Evolutionary conservation across 2,329 filamentous ascomycete species (phyloP).

Genomic region (Ophiostoma sp.): DNA sequence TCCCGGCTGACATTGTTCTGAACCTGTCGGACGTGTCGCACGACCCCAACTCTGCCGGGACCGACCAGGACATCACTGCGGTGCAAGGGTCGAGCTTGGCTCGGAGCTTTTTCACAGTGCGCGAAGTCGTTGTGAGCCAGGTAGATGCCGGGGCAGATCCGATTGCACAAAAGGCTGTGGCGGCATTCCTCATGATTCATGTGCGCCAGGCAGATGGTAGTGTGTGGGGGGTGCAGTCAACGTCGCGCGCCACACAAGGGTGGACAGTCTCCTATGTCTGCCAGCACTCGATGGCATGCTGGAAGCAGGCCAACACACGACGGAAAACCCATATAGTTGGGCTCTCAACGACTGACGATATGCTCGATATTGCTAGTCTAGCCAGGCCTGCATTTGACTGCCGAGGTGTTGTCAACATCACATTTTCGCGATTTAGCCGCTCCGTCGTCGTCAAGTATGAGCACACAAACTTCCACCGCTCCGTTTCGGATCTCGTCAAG

Average conservation of each 20-base stretch:
- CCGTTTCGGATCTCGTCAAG: conserved; percentile 46
- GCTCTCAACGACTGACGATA: conserved; percentile 45
- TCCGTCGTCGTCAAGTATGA: conserved; percentile 50
- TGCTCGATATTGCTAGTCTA: conserved; percentile 41
- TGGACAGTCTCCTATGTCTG: conserved; percentile 53
- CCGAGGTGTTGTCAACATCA: conserved; percentile 45
- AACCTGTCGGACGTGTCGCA: conserved; percentile 23
- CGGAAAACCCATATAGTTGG: conserved; percentile 41
- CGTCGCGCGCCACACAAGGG: conserved; percentile 42
- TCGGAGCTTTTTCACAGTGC: conserved; percentile 18
- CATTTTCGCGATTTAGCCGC: conserved; percentile 45
- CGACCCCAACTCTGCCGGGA: neutral
- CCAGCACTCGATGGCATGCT: conserved; percentile 47
- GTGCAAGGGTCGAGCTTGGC: neutral
- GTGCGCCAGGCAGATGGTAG: conserved; percentile 45
- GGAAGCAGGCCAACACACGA: conserved; percentile 44
- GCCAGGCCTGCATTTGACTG: conserved; percentile 57
- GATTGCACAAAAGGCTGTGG: conserved; percentile 44
- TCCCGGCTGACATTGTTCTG: conserved; percentile 43
- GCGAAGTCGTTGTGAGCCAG: conserved; percentile 21
- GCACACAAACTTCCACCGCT: conserved; percentile 53
- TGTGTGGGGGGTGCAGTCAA: conserved; percentile 43
- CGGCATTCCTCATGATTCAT: conserved; percentile 43
- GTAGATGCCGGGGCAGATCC: conserved; percentile 34
- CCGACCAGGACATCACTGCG: conserved; percentile 22